A percentile compares a stretch with the other conserved stretches of the same genome.
These are phyloP conservation scores for Staphylotrichum longicolle DNA, from an alignment of 495 filamentous ascomycete species.

Conservation along the genomic window DNA sequence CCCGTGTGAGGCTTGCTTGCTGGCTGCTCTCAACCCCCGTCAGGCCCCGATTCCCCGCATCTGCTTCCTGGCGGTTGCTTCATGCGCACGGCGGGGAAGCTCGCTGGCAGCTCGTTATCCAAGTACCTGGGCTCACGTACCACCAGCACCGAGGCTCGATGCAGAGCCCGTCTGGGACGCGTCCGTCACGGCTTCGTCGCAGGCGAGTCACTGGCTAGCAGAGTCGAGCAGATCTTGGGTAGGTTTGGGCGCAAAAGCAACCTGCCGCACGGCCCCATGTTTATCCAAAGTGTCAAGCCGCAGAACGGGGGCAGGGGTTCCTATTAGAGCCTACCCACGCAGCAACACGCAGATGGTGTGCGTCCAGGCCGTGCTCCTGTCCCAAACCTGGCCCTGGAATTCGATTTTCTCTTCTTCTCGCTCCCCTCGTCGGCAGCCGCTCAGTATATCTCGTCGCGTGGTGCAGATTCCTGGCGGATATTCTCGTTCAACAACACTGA, in stretches of 20 bases:
- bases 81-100: conserved; percentile 13
- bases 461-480: conserved; percentile 1
- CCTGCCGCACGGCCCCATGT: conserved; percentile 19
- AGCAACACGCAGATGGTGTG: conserved; percentile 2
- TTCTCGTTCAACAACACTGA: conserved; percentile 6
- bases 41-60: conserved; percentile 9
- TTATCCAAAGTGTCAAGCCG: conserved; percentile 22
- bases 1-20: neutral
- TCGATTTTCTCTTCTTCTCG: neutral
- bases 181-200: neutral
- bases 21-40: neutral
- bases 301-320: conserved; percentile 22
- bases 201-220: conserved; percentile 16
- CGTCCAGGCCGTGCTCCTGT: conserved; percentile 10
- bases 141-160: conserved; percentile 5
- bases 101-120: conserved; percentile 19
- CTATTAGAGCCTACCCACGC: conserved; percentile 21
- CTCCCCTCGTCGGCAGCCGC: neutral
- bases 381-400: conserved; percentile 6
- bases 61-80: conserved; percentile 4
- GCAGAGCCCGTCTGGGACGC: neutral
- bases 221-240: conserved; percentile 23
- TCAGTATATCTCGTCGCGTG: conserved; percentile 13
- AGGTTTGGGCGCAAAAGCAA: conserved; percentile 27
- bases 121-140: conserved; percentile 20